phyloP scores from a whole-genome alignment of 2,329 filamentous ascomycete species.

The Aureobasidium lini region DNA sequence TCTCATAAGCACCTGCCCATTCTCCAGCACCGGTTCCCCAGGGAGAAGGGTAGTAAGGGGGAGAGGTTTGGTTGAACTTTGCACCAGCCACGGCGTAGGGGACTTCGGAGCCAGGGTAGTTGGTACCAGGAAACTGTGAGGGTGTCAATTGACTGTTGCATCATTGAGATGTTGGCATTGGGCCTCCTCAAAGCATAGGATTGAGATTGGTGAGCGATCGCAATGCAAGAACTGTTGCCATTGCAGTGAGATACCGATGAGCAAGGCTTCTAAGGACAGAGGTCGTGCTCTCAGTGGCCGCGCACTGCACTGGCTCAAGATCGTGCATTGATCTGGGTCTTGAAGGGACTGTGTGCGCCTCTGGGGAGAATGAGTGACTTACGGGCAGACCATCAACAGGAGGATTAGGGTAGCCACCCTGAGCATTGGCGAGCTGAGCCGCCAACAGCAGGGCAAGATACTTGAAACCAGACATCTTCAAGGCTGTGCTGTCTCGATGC shows the following conservation, averaged over 20 bases:
- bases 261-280: too few relatives aligned
- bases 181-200: too few relatives aligned
- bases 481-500: neutral
- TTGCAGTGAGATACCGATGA: too few relatives aligned
- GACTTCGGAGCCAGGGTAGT: conserved; percentile 22
- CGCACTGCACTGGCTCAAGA: too few relatives aligned
- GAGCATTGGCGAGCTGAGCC: conserved; percentile 24
- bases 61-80: conserved; percentile 36
- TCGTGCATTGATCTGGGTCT: too few relatives aligned
- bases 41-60: conserved; percentile 75
- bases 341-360: neutral
- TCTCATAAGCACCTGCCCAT: conserved; percentile 69
- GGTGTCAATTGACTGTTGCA: neutral
- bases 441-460: conserved; percentile 20
- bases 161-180: too few relatives aligned
- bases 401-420: conserved; percentile 17
- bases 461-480: conserved; percentile 9
- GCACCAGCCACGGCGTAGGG: conserved; percentile 23
- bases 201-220: too few relatives aligned
- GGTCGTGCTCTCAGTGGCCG: too few relatives aligned
- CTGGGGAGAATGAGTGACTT: neutral
- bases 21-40: conserved; percentile 69
- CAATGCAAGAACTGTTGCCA: too few relatives aligned
- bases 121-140: conserved; percentile 21
- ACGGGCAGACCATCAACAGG: conserved; percentile 19